Base-by-base conservation (phyloP, 345 rosid genomes). In the Syzygium grande region DNA sequence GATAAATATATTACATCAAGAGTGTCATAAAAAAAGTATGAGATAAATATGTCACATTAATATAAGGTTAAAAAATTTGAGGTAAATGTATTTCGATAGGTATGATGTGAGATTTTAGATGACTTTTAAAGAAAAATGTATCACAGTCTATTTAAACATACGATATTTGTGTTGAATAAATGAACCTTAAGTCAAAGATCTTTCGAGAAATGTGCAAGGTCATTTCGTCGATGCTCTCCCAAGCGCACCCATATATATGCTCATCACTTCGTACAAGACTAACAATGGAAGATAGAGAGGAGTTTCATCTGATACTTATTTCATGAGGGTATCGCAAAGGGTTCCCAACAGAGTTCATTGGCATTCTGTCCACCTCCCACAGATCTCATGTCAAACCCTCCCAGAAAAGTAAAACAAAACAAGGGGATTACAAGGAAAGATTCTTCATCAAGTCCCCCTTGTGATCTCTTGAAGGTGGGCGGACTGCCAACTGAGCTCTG, bases 341-440 rank as follows among this genome's bases (percentile, higher is more conserved):
- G 96, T 89, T 91, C 88, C 98, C 92, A 89, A 90, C 97, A 91
- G 98, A 93, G 94, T 90, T 94, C 88, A 91, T 97, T 97, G 99
- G 99, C 99, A 97, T 97, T 97, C 99, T 97, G 99, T 97, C 98
- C 99, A 96, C 99, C 99, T 97, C 99, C 96, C 80, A 68, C 41
- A 9, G 51, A 21, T 49, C 52, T 73, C 80, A 38, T 41, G 49
- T 73, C 25, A 34, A 3, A 41, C 19, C 4, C 25, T 41, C 23
- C 49, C 49, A 3, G 15, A 56, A 4, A 85, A 29, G 2, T 10
- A 30, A 34, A 52, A 30, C 9, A 7, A 11, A 84, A 29, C 21
- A 55, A 29, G 43, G 61, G 46, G 10, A 52, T 25, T n/a, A 84
- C 30, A 34, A 84, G 52, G 58, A 49, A 84, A 52, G 85, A 84